Percentiles rank a stretch among this genome's conserved stretches.
These are phyloP conservation scores for Beta vulgaris DNA, from an alignment of 148 eudicot genomes.

Conservation along the genomic window DNA sequence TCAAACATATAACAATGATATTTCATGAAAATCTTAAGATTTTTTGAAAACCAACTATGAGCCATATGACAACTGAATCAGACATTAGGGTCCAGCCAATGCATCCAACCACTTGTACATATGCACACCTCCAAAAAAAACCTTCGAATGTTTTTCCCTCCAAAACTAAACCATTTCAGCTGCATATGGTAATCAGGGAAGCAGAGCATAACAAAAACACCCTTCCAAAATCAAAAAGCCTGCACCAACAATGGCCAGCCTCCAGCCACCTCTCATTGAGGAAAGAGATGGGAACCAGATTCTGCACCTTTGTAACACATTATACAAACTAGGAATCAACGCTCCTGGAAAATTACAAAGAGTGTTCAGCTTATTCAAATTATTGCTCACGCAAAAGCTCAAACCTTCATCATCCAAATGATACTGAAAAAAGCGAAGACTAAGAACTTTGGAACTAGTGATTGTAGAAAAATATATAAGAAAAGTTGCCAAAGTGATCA, in stretches of 20 bases:
- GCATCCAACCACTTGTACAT: not conserved
- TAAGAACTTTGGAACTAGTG: not conserved
- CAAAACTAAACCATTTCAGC: slow-evolving; percentile 4
- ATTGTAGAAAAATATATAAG: not conserved
- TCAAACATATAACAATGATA: not conserved
- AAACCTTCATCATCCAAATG: not conserved
- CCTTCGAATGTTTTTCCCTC: not conserved
- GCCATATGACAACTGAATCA: not conserved
- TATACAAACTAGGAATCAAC: not conserved
- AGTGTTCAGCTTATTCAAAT: not conserved
- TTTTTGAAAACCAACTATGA: not conserved
- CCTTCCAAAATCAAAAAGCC: not conserved
- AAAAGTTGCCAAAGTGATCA: not conserved
- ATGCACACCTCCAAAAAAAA: slow-evolving; percentile 10
- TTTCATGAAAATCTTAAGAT: not conserved
- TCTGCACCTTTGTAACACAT: not conserved
- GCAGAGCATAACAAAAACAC: not conserved
- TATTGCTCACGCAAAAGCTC: not conserved
- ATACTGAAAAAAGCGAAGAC: not conserved
- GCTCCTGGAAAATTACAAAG: not conserved
- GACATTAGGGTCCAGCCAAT: not conserved
- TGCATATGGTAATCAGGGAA: slow-evolving; percentile 2
- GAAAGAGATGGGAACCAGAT: not conserved
- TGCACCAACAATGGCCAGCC: too few species aligned
- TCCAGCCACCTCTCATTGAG: slow-evolving; percentile 1